Evolutionary conservation across 2,329 filamentous ascomycete species (phyloP), one percentile per base, ranked within the genome.

Genomic region (Scedosporium apiospermum): DNA sequence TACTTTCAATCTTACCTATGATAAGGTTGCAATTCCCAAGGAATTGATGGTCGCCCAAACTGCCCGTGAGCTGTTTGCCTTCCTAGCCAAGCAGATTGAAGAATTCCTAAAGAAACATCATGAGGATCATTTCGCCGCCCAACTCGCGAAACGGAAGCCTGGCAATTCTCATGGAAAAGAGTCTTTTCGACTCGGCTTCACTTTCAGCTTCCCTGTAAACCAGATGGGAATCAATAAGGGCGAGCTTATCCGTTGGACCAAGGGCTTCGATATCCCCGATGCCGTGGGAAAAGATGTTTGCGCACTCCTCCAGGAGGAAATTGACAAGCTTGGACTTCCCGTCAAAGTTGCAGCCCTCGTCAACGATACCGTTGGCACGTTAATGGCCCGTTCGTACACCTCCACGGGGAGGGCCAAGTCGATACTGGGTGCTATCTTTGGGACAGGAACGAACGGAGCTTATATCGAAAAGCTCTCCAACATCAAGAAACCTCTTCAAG

Each of bases 361-460:
- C 69, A 99, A 99, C 73, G 95, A 99, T 73, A 98, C 95, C 0
- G 95, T 98, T 6, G 95, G 95, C 60, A 99, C 95, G 1, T 84
- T 99, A 44, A 97, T 99, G 93, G 93, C 95, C 38, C 89, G 95
- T 68, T 96, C 93, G 0, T 99, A 99, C 76, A 93, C 92, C 5
- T 93, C 91, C 16, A 91, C 90, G 4, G 91, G 91, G 65, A 92
- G 93, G 80, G 88, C 88, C 1, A 87, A 88, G 57, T 93, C 95
- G 4, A 79, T 98, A 9, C 79, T 99, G n/a, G 95, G 95, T 61
- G 93, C 92, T 66, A 99, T 99, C 70, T 99, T 99, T 69, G 93
- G 93, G 68, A 99, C 93, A 2, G 93, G 93, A 66, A 98, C 93
- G 71, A 99, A 99, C 73, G 95, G 95, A 62, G 95, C 95, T 1